Percentiles rank a stretch among this genome's conserved stretches.
Conservation (phyloP, 768 basidiomycete genomes). For the Boletus fagicola region DNA sequence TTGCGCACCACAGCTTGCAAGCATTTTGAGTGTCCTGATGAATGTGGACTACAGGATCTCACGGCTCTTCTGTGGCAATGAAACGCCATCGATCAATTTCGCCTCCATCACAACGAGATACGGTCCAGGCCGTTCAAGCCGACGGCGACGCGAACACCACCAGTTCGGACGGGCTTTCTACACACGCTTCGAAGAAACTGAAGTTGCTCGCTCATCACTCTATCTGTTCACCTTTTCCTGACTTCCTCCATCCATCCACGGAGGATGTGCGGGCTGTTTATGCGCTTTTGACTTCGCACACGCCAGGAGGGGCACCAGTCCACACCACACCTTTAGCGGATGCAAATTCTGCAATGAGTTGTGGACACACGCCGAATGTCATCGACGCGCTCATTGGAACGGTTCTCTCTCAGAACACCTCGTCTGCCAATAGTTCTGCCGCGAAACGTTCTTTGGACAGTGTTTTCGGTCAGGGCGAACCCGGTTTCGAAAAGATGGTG, state of each 20-base stretch:
- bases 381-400: conserved; percentile 58
- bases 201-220: conserved; percentile 46
- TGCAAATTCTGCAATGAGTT: conserved; percentile 44
- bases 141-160: not conserved
- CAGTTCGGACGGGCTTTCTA: conserved; percentile 1
- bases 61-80: not conserved
- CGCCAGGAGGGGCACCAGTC: conserved; percentile 33
- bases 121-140: not conserved
- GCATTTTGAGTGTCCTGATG: not conserved
- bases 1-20: not conserved
- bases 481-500: conserved; percentile 48
- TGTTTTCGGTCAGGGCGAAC: conserved; percentile 45
- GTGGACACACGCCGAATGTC: conserved; percentile 50
- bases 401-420: conserved; percentile 61
- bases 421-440: conserved; percentile 45
- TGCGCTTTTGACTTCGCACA: conserved; percentile 40
- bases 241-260: conserved; percentile 44
- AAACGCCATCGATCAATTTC: conserved; percentile 18
- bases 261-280: conserved; percentile 41
- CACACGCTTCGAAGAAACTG: conserved; percentile 44
- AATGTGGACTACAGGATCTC: not conserved
- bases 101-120: not conserved
- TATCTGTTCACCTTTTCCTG: conserved; percentile 46
- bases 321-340: conserved; percentile 23
- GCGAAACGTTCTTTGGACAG: conserved; percentile 50